These are phyloP conservation scores for Penicillium sp. DNA, from an alignment of 2,329 filamentous ascomycete genomes.

Conservation along the genomic window DNA sequence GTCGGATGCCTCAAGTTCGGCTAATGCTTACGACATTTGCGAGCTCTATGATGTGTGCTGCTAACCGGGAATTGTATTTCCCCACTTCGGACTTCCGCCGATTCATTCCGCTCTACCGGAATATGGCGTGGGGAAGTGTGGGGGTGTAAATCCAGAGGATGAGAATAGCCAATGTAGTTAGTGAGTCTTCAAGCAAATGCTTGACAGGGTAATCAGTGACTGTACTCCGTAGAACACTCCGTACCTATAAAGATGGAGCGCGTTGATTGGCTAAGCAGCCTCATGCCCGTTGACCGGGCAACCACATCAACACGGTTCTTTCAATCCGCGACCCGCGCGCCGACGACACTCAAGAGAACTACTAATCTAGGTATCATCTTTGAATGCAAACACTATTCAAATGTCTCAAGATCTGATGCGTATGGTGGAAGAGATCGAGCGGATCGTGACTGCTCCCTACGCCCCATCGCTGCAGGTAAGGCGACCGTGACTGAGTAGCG, in stretches of 20 bases:
- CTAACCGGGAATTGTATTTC: slow-evolving; percentile 1
- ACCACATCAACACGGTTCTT: slow-evolving; percentile 11
- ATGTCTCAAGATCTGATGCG: slow-evolving; percentile 27
- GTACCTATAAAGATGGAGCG: neutral
- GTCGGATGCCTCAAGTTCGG: neutral
- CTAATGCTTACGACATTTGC: neutral
- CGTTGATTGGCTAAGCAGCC: neutral
- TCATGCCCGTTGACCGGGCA: slow-evolving; percentile 10
- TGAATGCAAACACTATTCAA: neutral
- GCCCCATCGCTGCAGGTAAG: slow-evolving; percentile 52
- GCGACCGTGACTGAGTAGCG: neutral
- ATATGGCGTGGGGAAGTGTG: slow-evolving; percentile 7
- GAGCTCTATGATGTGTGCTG: neutral
- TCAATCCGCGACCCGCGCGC: neutral
- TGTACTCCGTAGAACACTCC: too few relatives aligned
- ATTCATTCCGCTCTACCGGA: slow-evolving; percentile 9
- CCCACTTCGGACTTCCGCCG: slow-evolving; percentile 22
- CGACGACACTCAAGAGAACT: neutral
- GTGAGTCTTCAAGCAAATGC: too few relatives aligned
- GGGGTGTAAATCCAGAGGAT: neutral
- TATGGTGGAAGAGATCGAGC: slow-evolving; percentile 46
- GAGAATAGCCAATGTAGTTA: too few relatives aligned
- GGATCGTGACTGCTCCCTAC: slow-evolving; percentile 51
- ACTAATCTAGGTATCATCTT: neutral
- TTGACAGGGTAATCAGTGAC: too few relatives aligned